Conservation (phyloP, 441 rosid genomes). For the Macaranga tanarius region DNA sequence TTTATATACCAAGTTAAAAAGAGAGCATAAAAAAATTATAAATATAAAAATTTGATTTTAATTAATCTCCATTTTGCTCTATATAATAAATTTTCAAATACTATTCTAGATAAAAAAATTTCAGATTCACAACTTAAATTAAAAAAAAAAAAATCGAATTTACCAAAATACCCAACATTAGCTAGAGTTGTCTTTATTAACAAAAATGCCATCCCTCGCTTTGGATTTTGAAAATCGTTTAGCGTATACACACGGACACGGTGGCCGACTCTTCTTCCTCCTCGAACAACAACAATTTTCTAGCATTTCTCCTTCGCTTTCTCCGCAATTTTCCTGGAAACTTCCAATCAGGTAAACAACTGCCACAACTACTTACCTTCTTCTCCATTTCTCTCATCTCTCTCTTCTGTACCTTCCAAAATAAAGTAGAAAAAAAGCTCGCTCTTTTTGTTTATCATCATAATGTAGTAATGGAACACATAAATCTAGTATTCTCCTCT, state of each 20-base stretch:
- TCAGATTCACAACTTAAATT: no score
- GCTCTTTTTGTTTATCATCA: neutral
- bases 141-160: neutral
- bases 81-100: no score
- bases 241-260: neutral
- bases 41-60: no score
- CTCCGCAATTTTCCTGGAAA: conserved; percentile 40
- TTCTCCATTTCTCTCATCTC: no score
- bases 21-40: no score
- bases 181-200: neutral
- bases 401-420: neutral
- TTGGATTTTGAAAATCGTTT: conserved; percentile 13
- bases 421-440: neutral
- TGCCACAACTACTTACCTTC: neutral
- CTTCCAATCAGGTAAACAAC: conserved; percentile 33
- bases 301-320: conserved; percentile 33
- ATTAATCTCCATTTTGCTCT: no score
- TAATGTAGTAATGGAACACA: no score
- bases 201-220: conserved; percentile 5
- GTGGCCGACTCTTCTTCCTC: conserved; percentile 9
- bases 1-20: no score
- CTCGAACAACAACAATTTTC: conserved; percentile 5
- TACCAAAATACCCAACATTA: neutral
- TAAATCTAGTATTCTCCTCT: no score
- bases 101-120: no score